phyloP scores from a whole-genome alignment of 495 filamentous ascomycete species.

The Aeminium ludgeri region DNA sequence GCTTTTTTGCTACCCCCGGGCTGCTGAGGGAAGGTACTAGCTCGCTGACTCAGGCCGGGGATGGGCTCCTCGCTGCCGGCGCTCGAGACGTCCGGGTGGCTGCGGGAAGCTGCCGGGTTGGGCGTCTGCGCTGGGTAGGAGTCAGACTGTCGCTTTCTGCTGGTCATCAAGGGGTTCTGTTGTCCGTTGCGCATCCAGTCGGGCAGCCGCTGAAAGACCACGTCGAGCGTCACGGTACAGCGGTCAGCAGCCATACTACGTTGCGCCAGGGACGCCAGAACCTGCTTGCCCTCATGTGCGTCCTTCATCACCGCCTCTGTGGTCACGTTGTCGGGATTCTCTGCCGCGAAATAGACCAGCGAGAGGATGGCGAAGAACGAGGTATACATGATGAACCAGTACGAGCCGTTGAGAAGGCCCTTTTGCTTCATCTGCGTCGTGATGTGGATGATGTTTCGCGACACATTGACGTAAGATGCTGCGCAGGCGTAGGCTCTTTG shows the following conservation, averaged over 20 bases:
- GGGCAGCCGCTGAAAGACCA: conserved; percentile 22
- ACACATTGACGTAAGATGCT: conserved; percentile 78
- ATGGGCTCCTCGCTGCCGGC: conserved; percentile 18
- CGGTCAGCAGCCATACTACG: conserved; percentile 79
- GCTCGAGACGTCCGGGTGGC: conserved; percentile 14
- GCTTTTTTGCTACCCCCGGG: background rate
- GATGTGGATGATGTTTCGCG: conserved; percentile 87
- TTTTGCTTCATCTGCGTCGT: conserved; percentile 74
- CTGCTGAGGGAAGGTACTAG: conserved; percentile 32
- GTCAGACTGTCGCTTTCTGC: conserved; percentile 16
- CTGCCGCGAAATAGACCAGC: conserved; percentile 73
- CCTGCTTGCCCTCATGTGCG: conserved; percentile 64
- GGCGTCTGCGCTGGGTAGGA: background rate
- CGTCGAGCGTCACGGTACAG: conserved; percentile 57
- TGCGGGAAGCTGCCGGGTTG: conserved; percentile 16
- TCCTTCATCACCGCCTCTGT: conserved; percentile 71
- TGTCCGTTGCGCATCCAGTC: conserved; percentile 17
- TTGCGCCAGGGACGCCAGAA: conserved; percentile 58
- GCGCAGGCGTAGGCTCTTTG: conserved; percentile 82
- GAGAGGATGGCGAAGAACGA: conserved; percentile 89
- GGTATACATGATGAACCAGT: conserved; percentile 95
- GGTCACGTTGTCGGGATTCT: conserved; percentile 63
- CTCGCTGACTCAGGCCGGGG: conserved; percentile 23
- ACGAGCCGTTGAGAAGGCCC: conserved; percentile 69
- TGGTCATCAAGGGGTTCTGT: conserved; percentile 17